Percentiles rank a stretch among this genome's conserved stretches.
Conservation (phyloP, 805 yeast genomes). For the Lipomyces kockii region DNA sequence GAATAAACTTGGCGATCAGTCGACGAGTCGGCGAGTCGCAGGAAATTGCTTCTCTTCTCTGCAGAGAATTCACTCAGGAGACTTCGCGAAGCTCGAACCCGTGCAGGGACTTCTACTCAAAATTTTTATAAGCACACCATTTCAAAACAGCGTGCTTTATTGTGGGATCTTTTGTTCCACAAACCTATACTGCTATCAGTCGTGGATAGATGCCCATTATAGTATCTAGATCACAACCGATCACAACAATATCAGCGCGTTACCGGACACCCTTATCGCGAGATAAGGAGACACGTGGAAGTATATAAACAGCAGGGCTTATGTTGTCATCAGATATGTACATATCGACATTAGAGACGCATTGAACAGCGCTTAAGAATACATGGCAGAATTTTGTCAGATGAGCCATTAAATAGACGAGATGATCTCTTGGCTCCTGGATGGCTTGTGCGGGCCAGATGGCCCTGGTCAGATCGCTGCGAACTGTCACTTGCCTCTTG, state of each 20-base stretch:
- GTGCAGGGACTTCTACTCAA: no score
- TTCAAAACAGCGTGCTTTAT: no score
- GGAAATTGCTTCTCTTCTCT: neutral
- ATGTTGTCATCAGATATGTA: no score
- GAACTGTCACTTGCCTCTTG: neutral
- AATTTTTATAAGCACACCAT: no score
- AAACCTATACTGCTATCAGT: no score
- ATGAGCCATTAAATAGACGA: neutral
- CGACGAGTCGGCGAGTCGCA: neutral
- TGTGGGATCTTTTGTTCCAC: no score
- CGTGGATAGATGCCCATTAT: neutral
- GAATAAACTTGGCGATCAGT: neutral
- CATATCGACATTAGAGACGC: neutral
- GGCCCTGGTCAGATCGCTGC: neutral
- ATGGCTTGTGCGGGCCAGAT: constrained; percentile 3
- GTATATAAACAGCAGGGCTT: neutral
- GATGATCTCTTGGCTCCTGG: neutral
- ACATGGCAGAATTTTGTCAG: neutral
- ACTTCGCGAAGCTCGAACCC: no score
- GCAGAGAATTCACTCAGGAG: neutral
- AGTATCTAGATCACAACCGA: neutral
- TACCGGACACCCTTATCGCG: neutral
- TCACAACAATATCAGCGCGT: neutral
- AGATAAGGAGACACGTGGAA: neutral
- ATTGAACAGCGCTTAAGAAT: neutral